Conservation (phyloP, 2,329 filamentous ascomycete genomes). For the Cucurbitaria berberidis region DNA sequence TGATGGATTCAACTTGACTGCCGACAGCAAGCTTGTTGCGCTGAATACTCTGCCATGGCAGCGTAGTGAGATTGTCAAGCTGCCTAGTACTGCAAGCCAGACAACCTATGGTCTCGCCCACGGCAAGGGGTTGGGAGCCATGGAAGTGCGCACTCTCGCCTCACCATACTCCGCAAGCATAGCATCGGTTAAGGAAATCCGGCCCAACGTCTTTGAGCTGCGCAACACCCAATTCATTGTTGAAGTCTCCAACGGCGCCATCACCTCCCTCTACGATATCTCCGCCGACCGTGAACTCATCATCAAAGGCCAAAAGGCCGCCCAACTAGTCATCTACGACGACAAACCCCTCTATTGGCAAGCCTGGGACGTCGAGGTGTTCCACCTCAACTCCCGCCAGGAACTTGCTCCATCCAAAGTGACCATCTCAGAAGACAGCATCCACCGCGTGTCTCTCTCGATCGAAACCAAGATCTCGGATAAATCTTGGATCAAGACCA, state of each 20-base stretch:
- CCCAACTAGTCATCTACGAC: slow-evolving; percentile 93
- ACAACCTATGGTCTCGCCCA: slow-evolving; percentile 49
- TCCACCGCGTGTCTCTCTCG: slow-evolving; percentile 79
- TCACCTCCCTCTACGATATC: slow-evolving; percentile 84
- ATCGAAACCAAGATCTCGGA: slow-evolving; percentile 89
- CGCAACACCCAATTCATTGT: slow-evolving; percentile 79
- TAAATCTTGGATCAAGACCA: slow-evolving; percentile 83
- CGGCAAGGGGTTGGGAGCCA: slow-evolving; percentile 53
- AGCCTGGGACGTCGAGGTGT: slow-evolving; percentile 98
- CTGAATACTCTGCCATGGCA: slow-evolving; percentile 90
- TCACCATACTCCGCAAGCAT: slow-evolving; percentile 34
- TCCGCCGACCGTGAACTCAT: slow-evolving; percentile 77
- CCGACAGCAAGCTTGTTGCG: slow-evolving; percentile 61
- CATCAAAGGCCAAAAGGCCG: slow-evolving; percentile 74
- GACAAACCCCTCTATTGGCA: slow-evolving; percentile 98
- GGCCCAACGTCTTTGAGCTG: slow-evolving; percentile 73
- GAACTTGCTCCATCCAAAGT: slow-evolving; percentile 74
- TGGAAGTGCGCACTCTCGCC: slow-evolving; percentile 41
- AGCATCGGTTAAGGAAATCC: slow-evolving; percentile 58
- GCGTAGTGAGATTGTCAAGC: slow-evolving; percentile 73
- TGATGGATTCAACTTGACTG: slow-evolving; percentile 49
- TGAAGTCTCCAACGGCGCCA: slow-evolving; percentile 73
- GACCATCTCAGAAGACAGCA: slow-evolving; percentile 71
- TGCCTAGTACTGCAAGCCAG: slow-evolving; percentile 54
- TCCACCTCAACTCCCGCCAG: slow-evolving; percentile 84